Percentiles rank a stretch among this genome's conserved stretches.
Conservation (phyloP, 176 grass and related monocot genomes). For the Bromus sterilis region DNA sequence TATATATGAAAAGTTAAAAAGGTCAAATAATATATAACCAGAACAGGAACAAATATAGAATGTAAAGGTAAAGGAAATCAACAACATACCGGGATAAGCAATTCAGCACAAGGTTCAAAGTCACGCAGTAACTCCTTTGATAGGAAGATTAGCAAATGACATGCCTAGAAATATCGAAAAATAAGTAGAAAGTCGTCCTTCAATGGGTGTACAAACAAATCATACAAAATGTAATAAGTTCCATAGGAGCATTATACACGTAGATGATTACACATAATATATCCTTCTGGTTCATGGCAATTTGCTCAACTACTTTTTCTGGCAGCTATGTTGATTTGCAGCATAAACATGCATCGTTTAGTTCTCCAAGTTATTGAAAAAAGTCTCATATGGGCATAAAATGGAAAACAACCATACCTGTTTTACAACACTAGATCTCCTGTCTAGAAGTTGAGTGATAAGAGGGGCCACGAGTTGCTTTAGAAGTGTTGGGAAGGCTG, state of each 20-base stretch:
- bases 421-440: conserved; percentile 82
- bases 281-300: background rate
- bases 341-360: background rate
- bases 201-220: background rate
- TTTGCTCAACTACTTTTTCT: background rate
- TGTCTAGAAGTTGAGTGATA: conserved; percentile 72
- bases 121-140: conserved; percentile 66
- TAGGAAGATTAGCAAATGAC: conserved; percentile 70
- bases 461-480: conserved; percentile 77
- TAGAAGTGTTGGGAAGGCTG: conserved; percentile 62
- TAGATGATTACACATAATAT: background rate
- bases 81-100: conserved; percentile 68
- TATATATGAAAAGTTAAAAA: background rate
- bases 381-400: background rate
- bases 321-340: background rate
- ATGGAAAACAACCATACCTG: conserved; percentile 34
- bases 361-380: background rate
- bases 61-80: background rate
- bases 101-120: conserved; percentile 79
- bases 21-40: conserved; percentile 1
- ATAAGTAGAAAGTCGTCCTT: background rate
- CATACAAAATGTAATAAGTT: background rate
- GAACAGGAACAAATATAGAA: background rate
- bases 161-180: conserved; percentile 48
- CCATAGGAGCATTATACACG: background rate